These are phyloP conservation scores for Microsporum audouinii DNA, from an alignment of 2,329 filamentous ascomycete genomes.

Conservation along the genomic window DNA sequence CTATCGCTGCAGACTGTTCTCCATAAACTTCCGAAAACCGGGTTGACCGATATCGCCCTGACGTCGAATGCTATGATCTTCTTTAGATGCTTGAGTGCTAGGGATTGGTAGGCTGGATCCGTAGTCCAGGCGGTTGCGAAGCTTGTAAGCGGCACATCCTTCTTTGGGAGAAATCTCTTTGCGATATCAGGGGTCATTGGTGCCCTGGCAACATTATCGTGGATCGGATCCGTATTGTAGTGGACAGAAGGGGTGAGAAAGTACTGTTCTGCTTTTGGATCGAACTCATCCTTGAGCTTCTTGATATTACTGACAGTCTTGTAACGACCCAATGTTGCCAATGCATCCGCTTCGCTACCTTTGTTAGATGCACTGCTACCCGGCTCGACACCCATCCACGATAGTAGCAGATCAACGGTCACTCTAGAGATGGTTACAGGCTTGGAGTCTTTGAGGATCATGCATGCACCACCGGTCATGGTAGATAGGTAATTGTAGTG, in stretches of 20 bases:
- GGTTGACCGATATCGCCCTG: slow-evolving; percentile 37
- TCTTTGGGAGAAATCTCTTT: slow-evolving; percentile 27
- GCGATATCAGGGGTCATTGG: background rate
- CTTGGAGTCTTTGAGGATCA: slow-evolving; percentile 21
- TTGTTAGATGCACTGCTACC: slow-evolving; percentile 14
- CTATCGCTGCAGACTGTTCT: slow-evolving; percentile 40
- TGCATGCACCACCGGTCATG: slow-evolving; percentile 34
- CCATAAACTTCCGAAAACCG: slow-evolving; percentile 43
- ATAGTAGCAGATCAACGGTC: slow-evolving; percentile 33
- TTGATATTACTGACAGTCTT: background rate
- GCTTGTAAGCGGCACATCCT: slow-evolving; percentile 18
- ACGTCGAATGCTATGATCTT: slow-evolving; percentile 31
- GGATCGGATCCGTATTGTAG: background rate
- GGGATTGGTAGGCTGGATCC: slow-evolving; percentile 29
- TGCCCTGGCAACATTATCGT: background rate
- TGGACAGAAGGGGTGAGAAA: background rate
- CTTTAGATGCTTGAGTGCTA: slow-evolving; percentile 32
- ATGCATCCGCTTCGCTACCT: slow-evolving; percentile 6
- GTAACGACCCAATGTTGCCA: background rate
- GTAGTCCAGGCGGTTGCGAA: slow-evolving; percentile 30
- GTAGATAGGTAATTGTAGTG: slow-evolving; percentile 36
- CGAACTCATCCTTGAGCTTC: background rate
- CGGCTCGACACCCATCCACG: slow-evolving; percentile 35
- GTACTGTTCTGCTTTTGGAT: background rate
- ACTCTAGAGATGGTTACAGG: slow-evolving; percentile 30